Percentiles rank a stretch among this genome's conserved stretches.
phyloP scores from a whole-genome alignment of 2,329 filamentous ascomycete genomes.

The Bipolaris zeicola region DNA sequence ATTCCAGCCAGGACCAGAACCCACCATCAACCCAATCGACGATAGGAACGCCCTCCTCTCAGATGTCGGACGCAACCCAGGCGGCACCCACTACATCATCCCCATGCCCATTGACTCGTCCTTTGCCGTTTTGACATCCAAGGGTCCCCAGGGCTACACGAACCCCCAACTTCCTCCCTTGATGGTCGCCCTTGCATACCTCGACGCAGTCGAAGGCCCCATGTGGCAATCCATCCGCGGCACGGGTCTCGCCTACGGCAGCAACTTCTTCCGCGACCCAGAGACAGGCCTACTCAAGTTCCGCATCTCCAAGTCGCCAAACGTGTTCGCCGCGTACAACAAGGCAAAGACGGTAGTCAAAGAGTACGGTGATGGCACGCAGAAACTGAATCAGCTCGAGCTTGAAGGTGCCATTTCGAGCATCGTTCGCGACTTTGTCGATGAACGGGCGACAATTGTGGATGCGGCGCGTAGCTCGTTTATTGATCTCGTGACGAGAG shows the following conservation, averaged over 20 bases:
- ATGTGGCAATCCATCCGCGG: constrained; percentile 93
- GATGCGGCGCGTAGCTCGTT: constrained; percentile 84
- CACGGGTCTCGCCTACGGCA: constrained; percentile 90
- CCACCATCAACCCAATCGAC: constrained; percentile 71
- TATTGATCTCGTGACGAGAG: constrained; percentile 77
- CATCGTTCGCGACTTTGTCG: constrained; percentile 84
- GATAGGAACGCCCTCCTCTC: constrained; percentile 74
- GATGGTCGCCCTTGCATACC: constrained; percentile 86
- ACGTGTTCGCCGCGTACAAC: constrained; percentile 82
- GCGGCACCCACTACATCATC: constrained; percentile 76
- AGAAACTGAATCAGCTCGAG: constrained; percentile 76
- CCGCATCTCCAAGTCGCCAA: constrained; percentile 86
- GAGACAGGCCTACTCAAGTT: constrained; percentile 83
- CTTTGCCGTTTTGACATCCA: constrained; percentile 76
- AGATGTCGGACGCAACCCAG: constrained; percentile 74
- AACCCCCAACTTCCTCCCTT: constrained; percentile 82
- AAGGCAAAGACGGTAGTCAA: constrained; percentile 77
- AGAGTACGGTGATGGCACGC: constrained; percentile 73
- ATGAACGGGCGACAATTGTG: constrained; percentile 85
- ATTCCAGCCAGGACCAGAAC: constrained; percentile 55
- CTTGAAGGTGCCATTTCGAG: constrained; percentile 89
- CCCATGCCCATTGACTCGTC: constrained; percentile 95
- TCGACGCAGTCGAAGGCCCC: constrained; percentile 91
- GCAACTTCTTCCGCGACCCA: constrained; percentile 75
- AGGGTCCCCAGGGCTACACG: constrained; percentile 74